Evolutionary conservation across 2,329 filamentous ascomycete species (phyloP), one percentile per base, ranked within the genome.

Genomic region (Aspergillus piperis): DNA sequence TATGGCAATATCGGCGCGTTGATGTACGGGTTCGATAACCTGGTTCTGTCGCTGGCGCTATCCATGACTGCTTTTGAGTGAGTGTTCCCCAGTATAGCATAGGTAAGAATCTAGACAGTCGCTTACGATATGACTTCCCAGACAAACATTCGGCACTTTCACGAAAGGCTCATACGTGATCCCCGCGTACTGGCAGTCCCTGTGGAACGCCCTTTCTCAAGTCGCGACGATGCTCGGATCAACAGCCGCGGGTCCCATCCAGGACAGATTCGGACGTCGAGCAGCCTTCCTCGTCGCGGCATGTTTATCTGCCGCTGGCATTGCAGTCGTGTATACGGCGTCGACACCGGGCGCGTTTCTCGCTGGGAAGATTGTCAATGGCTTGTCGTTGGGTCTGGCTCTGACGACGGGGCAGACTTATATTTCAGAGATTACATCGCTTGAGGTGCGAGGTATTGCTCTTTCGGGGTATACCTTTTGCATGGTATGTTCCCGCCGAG

Each of bases 21-120:
- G 10, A 58, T 58, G 48, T 58, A 58, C 21, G 56, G 56, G n/a
- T 58, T 58, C 15, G 56, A 58, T 39, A 58, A 53, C n/a, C 19
- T 58, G 17, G 23, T 47, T 2, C 19, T 47, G n/a, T 53, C 48
- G 7, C 25, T 58, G 36, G 19, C 32, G 1, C n/a, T 53, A 38
- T 52, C 56, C 2, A 58, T 58, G 56, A 38, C 56, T 13, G 56
- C 49, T 4, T 58, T 58, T 25, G 30, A 53, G 56, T 58, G 27
- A 32, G 56, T 27, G 1, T 27, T 27, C 25, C 25, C 7, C 25
- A 2, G 7, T 27, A 8, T 27, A 8, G 1, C 2, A 27, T 27
- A 8, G 25, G 25, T 27, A 8, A 8, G 7, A 27, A 27, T 27
- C 2, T 27, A 27, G 7, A 0, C 25, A 27, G 25, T 27, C 0